These are phyloP conservation scores for Tetrapyrgos nigripes DNA, from an alignment of 1,284 basidiomycete genomes.

Conservation along the genomic window DNA sequence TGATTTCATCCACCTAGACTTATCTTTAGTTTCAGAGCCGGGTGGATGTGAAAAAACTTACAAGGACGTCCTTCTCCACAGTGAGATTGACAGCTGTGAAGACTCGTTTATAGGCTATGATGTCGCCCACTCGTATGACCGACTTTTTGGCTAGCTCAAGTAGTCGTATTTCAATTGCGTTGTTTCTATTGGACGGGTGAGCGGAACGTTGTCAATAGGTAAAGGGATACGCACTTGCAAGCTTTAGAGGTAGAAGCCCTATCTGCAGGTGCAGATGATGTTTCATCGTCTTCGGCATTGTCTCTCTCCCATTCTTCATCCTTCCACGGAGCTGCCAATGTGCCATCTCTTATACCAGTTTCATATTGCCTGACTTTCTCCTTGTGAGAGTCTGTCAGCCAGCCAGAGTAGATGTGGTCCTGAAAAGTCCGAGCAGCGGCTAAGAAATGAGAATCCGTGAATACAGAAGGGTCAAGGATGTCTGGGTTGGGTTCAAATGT, in stretches of 20 bases:
- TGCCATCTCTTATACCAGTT: conserved; percentile 48
- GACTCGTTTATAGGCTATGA: conserved; percentile 55
- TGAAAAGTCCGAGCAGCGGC: conserved; percentile 63
- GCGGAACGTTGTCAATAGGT: not conserved
- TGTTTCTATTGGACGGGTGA: conserved; percentile 27
- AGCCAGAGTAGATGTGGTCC: conserved; percentile 61
- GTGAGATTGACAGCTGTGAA: conserved; percentile 43
- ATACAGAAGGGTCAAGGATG: conserved; percentile 45
- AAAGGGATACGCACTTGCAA: conserved; percentile 18
- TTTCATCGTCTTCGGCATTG: conserved; percentile 31
- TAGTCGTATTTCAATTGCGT: conserved; percentile 49
- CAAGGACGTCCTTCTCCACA: conserved; percentile 62
- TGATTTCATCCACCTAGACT: conserved; percentile 49
- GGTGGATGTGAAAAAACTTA: conserved; percentile 29
- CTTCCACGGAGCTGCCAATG: conserved; percentile 62
- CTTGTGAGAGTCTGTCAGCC: conserved; percentile 51
- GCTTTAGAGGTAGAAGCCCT: not conserved
- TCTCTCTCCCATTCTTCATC: conserved; percentile 63
- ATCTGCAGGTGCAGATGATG: conserved; percentile 1
- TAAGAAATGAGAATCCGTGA: conserved; percentile 60
- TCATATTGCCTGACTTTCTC: conserved; percentile 49
- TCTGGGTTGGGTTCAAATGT: conserved; percentile 13
- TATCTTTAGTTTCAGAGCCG: not conserved
- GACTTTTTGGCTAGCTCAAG: conserved; percentile 48
- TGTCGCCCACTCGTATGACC: conserved; percentile 55